phyloP scores from a whole-genome alignment of 257 asterid genomes.

The Petunia secreta region DNA sequence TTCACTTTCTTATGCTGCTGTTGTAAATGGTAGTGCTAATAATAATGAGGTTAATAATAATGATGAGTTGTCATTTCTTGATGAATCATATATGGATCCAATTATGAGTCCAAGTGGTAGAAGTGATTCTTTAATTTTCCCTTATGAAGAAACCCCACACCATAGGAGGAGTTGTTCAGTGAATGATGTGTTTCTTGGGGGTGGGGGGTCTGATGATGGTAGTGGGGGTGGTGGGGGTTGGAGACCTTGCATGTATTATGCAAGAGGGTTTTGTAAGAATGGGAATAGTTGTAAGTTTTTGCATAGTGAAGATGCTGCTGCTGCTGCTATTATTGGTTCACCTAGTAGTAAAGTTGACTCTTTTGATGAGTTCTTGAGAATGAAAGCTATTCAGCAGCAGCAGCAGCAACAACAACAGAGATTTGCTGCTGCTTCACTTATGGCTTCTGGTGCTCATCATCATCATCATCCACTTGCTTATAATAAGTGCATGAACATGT shows the following conservation, averaged over 20 bases:
- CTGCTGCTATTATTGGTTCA: constrained; percentile 46
- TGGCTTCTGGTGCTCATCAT: constrained; percentile 69
- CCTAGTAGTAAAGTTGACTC: constrained; percentile 50
- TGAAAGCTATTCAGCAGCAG: constrained; percentile 68
- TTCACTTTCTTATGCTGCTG: constrained; percentile 47
- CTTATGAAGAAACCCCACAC: constrained; percentile 40
- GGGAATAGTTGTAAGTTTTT: constrained; percentile 67
- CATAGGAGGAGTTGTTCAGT: constrained; percentile 83
- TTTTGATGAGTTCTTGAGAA: constrained; percentile 72
- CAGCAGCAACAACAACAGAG: constrained; percentile 89
- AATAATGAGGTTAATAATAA: not conserved
- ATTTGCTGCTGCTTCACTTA: constrained; percentile 54
- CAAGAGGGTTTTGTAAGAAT: constrained; percentile 79
- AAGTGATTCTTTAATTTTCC: constrained; percentile 75
- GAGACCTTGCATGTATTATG: constrained; percentile 89
- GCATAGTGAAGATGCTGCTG: constrained; percentile 43
- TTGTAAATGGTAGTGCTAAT: constrained; percentile 53
- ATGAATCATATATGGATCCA: constrained; percentile 54
- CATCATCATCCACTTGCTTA: constrained; percentile 57
- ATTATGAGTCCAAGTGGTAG: constrained; percentile 82
- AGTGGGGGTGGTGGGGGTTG: constrained; percentile 65
- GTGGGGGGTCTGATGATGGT: constrained; percentile 49
- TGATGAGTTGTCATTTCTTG: constrained; percentile 60
- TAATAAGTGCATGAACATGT: constrained; percentile 65
- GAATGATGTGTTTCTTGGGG: constrained; percentile 69